Conservation (phyloP, 139 green algal genomes). For the Spirogloea muscicola region DNA sequence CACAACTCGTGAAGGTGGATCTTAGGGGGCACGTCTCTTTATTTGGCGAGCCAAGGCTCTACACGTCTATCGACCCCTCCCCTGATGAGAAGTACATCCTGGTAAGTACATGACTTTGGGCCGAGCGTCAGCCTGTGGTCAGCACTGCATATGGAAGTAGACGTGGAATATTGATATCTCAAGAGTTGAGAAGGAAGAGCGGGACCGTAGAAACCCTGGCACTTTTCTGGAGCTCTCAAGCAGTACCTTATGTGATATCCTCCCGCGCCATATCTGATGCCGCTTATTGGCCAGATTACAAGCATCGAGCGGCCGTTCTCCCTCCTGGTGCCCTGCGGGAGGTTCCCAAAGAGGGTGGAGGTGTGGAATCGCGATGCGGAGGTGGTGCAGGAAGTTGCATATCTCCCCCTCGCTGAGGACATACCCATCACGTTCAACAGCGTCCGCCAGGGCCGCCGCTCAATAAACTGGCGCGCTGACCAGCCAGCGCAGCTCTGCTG, state of each 20-base stretch:
- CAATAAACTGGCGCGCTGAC: constrained; percentile 83
- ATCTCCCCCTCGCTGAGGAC: constrained; percentile 87
- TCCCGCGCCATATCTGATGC: too few species aligned
- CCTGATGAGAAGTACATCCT: constrained; percentile 82
- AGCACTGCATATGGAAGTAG: too few species aligned
- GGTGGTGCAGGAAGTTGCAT: constrained; percentile 60
- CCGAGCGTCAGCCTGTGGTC: too few species aligned
- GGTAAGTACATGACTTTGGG: too few species aligned
- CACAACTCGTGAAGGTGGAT: constrained; percentile 62
- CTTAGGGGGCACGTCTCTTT: constrained; percentile 50
- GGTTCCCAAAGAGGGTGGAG: constrained; percentile 83
- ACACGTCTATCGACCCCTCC: constrained; percentile 59
- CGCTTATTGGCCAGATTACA: too few species aligned
- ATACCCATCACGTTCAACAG: constrained; percentile 93
- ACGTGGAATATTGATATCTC: too few species aligned
- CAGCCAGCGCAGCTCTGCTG: constrained; percentile 55
- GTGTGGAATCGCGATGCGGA: constrained; percentile 58
- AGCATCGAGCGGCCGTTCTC: constrained; percentile 88
- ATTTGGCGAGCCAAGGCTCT: constrained; percentile 30
- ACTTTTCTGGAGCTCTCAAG: too few species aligned
- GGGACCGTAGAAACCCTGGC: too few species aligned
- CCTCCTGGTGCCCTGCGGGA: constrained; percentile 60
- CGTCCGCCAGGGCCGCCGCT: constrained; percentile 68
- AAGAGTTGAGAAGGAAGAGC: too few species aligned
- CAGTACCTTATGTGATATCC: too few species aligned